Evolutionary conservation across 2,329 filamentous ascomycete genomes (phyloP).

Genomic region (Venturia asperata): DNA sequence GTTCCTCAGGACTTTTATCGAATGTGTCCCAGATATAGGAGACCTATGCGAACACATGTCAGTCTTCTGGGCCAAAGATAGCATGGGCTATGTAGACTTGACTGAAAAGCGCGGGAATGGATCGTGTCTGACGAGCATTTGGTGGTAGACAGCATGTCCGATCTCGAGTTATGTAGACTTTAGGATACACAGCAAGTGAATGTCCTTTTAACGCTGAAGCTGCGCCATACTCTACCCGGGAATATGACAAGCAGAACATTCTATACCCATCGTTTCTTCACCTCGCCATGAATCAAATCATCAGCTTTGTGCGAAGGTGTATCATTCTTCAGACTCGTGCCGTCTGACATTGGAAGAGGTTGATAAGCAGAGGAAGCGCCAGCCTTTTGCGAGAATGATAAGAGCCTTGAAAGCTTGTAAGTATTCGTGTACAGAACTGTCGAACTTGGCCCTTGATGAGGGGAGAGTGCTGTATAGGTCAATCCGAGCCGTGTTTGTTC

Average conservation of each 20-base stretch:
- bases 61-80: neutral
- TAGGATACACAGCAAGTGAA: neutral
- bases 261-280: conserved; percentile 1
- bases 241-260: neutral
- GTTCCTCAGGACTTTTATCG: conserved; percentile 44
- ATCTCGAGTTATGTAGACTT: neutral
- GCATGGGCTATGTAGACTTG: neutral
- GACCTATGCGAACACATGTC: conserved; percentile 21
- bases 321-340: neutral
- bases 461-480: neutral
- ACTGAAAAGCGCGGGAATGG: no score
- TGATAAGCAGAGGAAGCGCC: neutral
- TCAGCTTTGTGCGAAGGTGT: neutral
- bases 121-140: no score
- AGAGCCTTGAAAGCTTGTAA: neutral
- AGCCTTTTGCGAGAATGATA: neutral
- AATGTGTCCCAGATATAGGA: conserved; percentile 46
- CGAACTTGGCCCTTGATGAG: neutral
- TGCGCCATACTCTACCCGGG: neutral
- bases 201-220: neutral
- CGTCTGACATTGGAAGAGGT: conserved; percentile 6
- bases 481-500: neutral
- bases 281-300: neutral
- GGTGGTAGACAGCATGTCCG: neutral
- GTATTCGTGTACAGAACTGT: neutral